Conservation (phyloP, 176 grass and related monocot species). For the Triticum dicoccoides region DNA sequence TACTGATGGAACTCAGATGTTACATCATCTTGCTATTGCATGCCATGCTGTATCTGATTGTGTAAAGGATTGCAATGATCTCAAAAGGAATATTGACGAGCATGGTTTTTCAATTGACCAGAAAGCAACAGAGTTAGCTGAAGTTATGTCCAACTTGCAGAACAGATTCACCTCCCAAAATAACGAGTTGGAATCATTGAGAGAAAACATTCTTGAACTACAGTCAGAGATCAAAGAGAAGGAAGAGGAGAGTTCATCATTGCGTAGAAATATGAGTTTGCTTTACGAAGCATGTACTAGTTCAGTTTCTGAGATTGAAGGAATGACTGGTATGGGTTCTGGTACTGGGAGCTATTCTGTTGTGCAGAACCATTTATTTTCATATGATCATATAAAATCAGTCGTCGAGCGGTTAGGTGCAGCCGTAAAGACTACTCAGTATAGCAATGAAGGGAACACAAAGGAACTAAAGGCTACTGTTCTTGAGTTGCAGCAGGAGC, state of each 20-base stretch:
- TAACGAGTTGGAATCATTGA: slow-evolving; percentile 56
- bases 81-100: slow-evolving; percentile 72
- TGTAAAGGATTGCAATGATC: slow-evolving; percentile 59
- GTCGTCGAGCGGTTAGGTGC: slow-evolving; percentile 57
- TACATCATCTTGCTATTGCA: slow-evolving; percentile 54
- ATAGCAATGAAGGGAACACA: slow-evolving; percentile 53
- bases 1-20: slow-evolving; percentile 53
- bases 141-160: slow-evolving; percentile 54
- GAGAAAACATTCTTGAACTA: slow-evolving; percentile 43
- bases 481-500: slow-evolving; percentile 76
- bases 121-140: slow-evolving; percentile 53
- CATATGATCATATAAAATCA: slow-evolving; percentile 53
- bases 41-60: slow-evolving; percentile 54
- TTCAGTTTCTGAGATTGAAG: slow-evolving; percentile 75
- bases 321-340: slow-evolving; percentile 26
- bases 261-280: slow-evolving; percentile 56
- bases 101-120: slow-evolving; percentile 69
- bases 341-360: slow-evolving; percentile 17
- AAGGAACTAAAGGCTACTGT: slow-evolving; percentile 76
- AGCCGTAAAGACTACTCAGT: slow-evolving; percentile 39
- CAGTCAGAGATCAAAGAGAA: slow-evolving; percentile 55
- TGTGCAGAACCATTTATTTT: slow-evolving; percentile 35
- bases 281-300: slow-evolving; percentile 69
- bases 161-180: slow-evolving; percentile 53
- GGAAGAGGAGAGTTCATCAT: slow-evolving; percentile 56